Percentiles rank a stretch among this genome's conserved stretches.
These are phyloP conservation scores for Dactylellina parvicollis DNA, from an alignment of 2,329 filamentous ascomycete genomes.

Conservation along the genomic window DNA sequence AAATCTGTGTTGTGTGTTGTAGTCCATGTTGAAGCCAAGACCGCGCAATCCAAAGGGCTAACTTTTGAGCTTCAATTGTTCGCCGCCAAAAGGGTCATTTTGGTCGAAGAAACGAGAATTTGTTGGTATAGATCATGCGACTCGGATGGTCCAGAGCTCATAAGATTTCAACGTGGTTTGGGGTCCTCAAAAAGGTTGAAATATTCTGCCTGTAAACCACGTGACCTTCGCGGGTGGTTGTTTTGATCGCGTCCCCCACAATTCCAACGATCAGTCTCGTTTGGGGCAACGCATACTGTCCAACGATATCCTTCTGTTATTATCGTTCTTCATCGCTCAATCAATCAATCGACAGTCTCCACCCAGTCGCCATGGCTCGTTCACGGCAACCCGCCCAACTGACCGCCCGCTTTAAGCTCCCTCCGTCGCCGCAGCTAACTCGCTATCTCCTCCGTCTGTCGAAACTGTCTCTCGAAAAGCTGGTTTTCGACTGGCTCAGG, in stretches of 20 bases:
- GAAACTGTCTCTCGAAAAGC: slow-evolving; percentile 45
- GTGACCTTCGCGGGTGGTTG: slow-evolving; percentile 3
- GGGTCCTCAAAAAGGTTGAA: no score
- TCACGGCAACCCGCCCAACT: slow-evolving; percentile 25
- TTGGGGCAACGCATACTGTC: slow-evolving; percentile 19
- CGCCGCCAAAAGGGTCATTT: neutral
- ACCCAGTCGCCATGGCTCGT: slow-evolving; percentile 22
- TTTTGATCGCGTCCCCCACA: slow-evolving; percentile 26
- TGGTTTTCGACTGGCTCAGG: slow-evolving; percentile 49
- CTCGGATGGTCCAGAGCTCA: neutral
- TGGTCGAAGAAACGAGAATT: neutral
- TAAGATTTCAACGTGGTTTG: no score
- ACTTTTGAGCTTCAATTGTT: neutral
- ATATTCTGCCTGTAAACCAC: neutral
- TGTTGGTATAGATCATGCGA: neutral
- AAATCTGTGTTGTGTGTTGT: slow-evolving; percentile 26
- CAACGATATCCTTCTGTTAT: neutral
- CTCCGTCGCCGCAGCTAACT: slow-evolving; percentile 43
- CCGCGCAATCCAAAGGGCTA: neutral
- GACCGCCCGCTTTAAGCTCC: slow-evolving; percentile 33
- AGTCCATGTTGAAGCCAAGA: neutral
- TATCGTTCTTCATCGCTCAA: neutral
- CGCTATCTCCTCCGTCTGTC: slow-evolving; percentile 44
- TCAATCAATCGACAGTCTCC: neutral
- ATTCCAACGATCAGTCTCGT: no score